Base-by-base conservation (phyloP, 192 early-diverging fungal species). In the Powellomyces hirtus region DNA sequence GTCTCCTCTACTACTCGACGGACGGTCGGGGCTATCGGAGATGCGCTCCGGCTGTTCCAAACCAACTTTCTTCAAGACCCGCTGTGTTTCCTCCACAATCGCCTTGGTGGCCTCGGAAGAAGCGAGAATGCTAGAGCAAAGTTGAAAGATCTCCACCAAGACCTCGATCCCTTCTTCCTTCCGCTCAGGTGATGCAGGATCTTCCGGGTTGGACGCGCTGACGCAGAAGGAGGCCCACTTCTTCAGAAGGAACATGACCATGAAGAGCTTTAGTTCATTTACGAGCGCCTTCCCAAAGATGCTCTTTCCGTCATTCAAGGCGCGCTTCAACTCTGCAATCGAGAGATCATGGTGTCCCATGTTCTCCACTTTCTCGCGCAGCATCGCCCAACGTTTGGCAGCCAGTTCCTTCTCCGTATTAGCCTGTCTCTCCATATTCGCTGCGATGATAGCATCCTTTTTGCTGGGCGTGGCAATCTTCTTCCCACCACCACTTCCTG, bases 211-310 rank as follows among this genome's bases (percentile, higher is more conserved):
- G 44, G 18, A 1, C 14, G 42, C 1, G 18, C 52, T 38, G 33
- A 66, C 50, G 34, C 64, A 66, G 52, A 36, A 57, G 5, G 51
- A 34, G 35, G 64, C 64, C 64, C 64, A 66, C 27, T 66, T 66
- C 20, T 66, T 30, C 14, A 66, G 38, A 18, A 66, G 35, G 52
- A 66, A 35, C 64, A 66, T 66, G 50, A 27, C 51, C 49, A 38
- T 1, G 36, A 38, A 56, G 16, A 66, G 52, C 27, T 37, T 66
- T 37, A 38, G 50, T 37, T 66, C 64, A 14, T 66, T 52, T 2
- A 38, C 18, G n/a, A 64, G 30, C 1, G 44, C 42, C 1, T 40
- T 66, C 18, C 34, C 13, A 5, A 6, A 0, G 40, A n/a, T 44
- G 37, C 4, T 14, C 26, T 59, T 58, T 11, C 55, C 50, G 7